These are phyloP conservation scores for Pittosporum tobira DNA, from an alignment of 129 eudicot genomes.

Conservation along the genomic window DNA sequence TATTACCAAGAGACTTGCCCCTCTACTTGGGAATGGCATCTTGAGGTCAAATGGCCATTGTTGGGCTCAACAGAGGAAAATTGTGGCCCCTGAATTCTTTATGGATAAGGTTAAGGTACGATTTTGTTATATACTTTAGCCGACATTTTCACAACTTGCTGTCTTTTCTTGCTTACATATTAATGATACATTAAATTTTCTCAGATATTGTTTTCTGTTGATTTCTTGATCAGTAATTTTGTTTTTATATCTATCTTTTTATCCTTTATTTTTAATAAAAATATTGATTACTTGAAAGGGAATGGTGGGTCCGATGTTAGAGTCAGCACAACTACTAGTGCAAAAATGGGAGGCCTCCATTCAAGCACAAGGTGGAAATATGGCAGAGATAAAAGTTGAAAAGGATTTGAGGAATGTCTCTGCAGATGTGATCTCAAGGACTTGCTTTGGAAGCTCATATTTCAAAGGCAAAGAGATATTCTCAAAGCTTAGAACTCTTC, in stretches of 20 bases:
- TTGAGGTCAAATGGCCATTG: constrained; percentile 71
- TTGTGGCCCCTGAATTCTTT: constrained; percentile 84
- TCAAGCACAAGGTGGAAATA: constrained; percentile 43
- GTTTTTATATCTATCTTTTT: background rate
- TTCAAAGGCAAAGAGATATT: constrained; percentile 58
- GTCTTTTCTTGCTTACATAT: background rate
- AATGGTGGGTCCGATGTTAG: constrained; percentile 78
- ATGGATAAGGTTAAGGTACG: constrained; percentile 96
- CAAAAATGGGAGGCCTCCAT: constrained; percentile 65
- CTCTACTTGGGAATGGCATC: constrained; percentile 91
- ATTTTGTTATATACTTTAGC: constrained; percentile 12
- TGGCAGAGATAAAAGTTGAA: constrained; percentile 58
- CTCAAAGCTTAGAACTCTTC: constrained; percentile 75
- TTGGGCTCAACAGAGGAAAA: constrained; percentile 88
- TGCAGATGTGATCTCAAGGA: constrained; percentile 75
- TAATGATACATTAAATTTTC: background rate
- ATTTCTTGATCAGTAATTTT: background rate
- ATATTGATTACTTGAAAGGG: constrained; percentile 33
- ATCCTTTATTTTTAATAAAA: background rate
- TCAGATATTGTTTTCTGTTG: too few species aligned
- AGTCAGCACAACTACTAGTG: constrained; percentile 44
- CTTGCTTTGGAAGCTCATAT: constrained; percentile 77
- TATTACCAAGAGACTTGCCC: constrained; percentile 71
- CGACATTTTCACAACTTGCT: background rate
- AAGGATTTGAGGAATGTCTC: constrained; percentile 63